Percentiles rank a stretch among this genome's conserved stretches.
Conservation (phyloP, 2,329 filamentous ascomycete genomes). For the Sclerotinia subarctica region DNA sequence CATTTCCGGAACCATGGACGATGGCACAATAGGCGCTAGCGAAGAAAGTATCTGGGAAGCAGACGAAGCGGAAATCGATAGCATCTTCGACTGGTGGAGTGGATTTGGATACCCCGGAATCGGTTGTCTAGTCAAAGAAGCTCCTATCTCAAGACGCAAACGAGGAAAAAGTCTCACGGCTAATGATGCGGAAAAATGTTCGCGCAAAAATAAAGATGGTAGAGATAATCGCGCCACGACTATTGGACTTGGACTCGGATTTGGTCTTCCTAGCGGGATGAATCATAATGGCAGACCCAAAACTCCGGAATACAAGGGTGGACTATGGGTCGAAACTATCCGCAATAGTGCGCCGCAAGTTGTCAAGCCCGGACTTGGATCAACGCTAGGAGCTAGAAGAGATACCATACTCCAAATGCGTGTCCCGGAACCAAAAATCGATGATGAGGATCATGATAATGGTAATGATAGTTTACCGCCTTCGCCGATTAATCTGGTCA, state of each 20-base stretch:
- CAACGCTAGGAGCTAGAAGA: not conserved
- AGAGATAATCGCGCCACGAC: not conserved
- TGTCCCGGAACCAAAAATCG: not conserved
- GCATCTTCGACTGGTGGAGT: slow-evolving; percentile 31
- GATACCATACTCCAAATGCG: slow-evolving; percentile 8
- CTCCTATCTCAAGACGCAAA: slow-evolving; percentile 9
- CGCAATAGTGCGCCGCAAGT: not conserved
- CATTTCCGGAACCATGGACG: slow-evolving; percentile 55
- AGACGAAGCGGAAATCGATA: slow-evolving; percentile 29
- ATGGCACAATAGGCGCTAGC: slow-evolving; percentile 38
- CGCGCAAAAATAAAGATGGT: not conserved
- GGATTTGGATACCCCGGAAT: slow-evolving; percentile 27
- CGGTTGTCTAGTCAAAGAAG: slow-evolving; percentile 25
- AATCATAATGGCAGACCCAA: not conserved
- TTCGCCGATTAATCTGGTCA: slow-evolving; percentile 31
- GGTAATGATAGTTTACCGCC: slow-evolving; percentile 25
- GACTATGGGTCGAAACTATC: not conserved
- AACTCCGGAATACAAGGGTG: not conserved
- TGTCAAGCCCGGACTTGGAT: not conserved
- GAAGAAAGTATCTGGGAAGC: slow-evolving; percentile 24
- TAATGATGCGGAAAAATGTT: slow-evolving; percentile 5
- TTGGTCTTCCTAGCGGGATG: not conserved
- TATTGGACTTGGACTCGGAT: not conserved
- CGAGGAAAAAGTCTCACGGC: not conserved
- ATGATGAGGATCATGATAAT: not conserved